Evolutionary conservation across 805 yeast genomes (phyloP).

Genomic region (Cyberlindnera misumaiensis): DNA sequence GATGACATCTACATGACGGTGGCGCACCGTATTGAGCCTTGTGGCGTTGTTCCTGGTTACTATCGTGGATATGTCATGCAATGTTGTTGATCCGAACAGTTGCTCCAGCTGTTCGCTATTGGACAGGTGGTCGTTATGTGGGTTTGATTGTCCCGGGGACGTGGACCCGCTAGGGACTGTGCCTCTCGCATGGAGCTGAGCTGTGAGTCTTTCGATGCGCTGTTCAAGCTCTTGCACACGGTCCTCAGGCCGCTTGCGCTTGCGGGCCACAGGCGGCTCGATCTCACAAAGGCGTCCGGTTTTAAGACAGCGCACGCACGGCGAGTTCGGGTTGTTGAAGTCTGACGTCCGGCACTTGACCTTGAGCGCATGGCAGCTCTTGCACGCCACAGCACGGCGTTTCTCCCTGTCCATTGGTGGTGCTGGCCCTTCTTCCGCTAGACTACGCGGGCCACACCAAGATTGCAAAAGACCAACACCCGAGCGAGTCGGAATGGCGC

Average conservation of each 20-base stretch:
- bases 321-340: conserved; percentile 45
- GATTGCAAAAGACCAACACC: too few species aligned
- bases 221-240: conserved; percentile 27
- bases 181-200: conserved; percentile 9
- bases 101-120: conserved; percentile 4
- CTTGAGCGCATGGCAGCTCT: conserved; percentile 74
- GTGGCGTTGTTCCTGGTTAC: conserved; percentile 40
- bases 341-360: conserved; percentile 79
- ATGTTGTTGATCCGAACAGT: conserved; percentile 32
- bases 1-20: conserved; percentile 40
- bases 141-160: background rate
- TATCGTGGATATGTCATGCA: conserved; percentile 38
- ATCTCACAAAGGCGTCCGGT: conserved; percentile 59
- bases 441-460: too few species aligned
- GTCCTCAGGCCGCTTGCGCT: conserved; percentile 31
- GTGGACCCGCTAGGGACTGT: background rate
- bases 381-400: conserved; percentile 48
- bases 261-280: conserved; percentile 53
- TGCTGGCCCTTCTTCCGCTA: too few species aligned
- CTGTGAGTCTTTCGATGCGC: conserved; percentile 22
- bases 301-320: conserved; percentile 71
- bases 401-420: conserved; percentile 10
- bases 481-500: too few species aligned
- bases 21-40: conserved; percentile 16
- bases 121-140: background rate